Conservation (phyloP, 2,329 filamentous ascomycete species). For the Colletotrichum musicola region DNA sequence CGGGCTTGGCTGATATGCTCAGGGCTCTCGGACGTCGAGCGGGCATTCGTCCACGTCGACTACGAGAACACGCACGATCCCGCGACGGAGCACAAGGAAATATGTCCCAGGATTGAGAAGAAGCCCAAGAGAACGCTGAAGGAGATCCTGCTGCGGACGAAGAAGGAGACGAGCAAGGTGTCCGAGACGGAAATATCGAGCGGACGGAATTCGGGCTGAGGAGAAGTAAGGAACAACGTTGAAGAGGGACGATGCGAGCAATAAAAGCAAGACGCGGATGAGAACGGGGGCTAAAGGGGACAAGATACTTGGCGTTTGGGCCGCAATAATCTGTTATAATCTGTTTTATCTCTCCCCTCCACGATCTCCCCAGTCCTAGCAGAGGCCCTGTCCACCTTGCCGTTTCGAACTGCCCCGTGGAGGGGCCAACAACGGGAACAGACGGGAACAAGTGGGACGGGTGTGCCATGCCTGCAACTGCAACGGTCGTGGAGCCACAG, state of each 20-base stretch:
- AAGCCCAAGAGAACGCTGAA: constrained; percentile 47
- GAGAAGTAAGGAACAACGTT: background rate
- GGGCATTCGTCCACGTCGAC: constrained; percentile 61
- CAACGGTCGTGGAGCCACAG: constrained; percentile 8
- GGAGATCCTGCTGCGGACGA: constrained; percentile 46
- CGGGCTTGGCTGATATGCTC: constrained; percentile 19
- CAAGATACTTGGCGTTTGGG: constrained; percentile 16
- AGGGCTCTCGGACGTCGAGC: constrained; percentile 54
- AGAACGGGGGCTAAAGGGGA: background rate
- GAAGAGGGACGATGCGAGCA: background rate
- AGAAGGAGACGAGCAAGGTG: constrained; percentile 34
- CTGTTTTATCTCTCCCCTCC: constrained; percentile 5
- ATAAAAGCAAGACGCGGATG: constrained; percentile 3
- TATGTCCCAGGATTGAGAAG: constrained; percentile 51
- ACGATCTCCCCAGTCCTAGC: background rate
- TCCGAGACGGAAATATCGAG: constrained; percentile 23
- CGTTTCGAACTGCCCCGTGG: background rate
- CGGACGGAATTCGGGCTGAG: constrained; percentile 15
- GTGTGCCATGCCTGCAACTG: constrained; percentile 4
- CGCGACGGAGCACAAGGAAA: constrained; percentile 57
- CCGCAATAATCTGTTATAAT: constrained; percentile 12
- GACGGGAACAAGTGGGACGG: constrained; percentile 23
- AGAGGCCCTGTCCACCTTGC: background rate
- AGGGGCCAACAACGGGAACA: background rate
- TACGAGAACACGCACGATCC: constrained; percentile 57